Evolutionary conservation across 371 early-diverging fungal genomes (phyloP), one percentile per base, ranked within the genome.

Genomic region (Actinomortierella wolfii): DNA sequence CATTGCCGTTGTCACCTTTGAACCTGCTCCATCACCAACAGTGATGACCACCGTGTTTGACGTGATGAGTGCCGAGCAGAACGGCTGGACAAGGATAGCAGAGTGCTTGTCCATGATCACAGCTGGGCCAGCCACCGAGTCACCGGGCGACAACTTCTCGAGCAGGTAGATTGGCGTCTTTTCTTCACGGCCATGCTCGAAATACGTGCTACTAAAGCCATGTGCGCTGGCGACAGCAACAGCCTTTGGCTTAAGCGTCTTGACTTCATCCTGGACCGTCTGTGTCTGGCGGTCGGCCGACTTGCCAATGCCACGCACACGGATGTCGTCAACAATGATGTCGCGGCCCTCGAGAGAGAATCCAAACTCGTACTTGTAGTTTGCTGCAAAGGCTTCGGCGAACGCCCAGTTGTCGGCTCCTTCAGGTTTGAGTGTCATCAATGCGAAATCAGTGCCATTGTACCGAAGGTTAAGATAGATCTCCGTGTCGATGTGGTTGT

Each of bases 391-490:
- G 0, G 78, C 76, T 0, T 50, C 45, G 41, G 78, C 76, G 64
- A 89, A 90, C 62, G 86, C 81, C 89, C 89, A 89, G 18, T 66
- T 59, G 25, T 76, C 71, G n/a, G 78, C 76, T 2, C 49, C 64
- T 13, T 62, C 49, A 0, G 91, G 87, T 64, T 92, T 83, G 14
- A 88, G 79, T 0, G 94, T 94, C 97, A 97, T 97, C 44, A 98
- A 66, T 0, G 94, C 87, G n/a, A 92, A 92, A 69, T 97, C 96
- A 1, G 98, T 97, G 14, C 97, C 97, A 20, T 94, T 86, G 74
- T 95, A 98, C 20, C 97, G 90, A 58, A 98, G 67, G 75, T 97
- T 96, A 34, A 96, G 79, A 69, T 89, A 96, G 15, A 88, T 76
- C 58, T 94, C 86, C 14, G 75, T 64, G 0, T 64, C 59, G 26